Base-by-base conservation (phyloP, 2,329 filamentous ascomycete genomes). In the Blumeria hordei region DNA sequence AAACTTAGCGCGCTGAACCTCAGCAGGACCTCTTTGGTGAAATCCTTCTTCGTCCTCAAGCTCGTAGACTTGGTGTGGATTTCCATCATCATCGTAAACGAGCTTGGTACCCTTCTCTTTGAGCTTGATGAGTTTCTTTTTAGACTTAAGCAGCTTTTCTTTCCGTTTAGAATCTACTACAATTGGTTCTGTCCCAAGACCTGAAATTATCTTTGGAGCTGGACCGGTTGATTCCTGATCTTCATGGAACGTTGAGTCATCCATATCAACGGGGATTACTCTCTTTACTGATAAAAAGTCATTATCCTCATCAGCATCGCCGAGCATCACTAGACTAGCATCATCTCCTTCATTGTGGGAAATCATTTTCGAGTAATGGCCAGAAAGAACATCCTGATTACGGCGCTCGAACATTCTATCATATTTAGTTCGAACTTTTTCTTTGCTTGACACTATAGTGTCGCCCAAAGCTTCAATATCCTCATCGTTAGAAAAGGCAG, bases 371-470 rank as follows among this genome's bases (percentile, higher is more conserved):
- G 80, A 78, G 71, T 95, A 96, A 69, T 98, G 92, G 55, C 83
- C 80, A n/a, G 90, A 88, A 59, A 98, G 70, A 35, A 98, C 85
- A 65, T 95, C 88, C 68, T 96, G 90, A 68, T 98, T 98, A 62
- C 83, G 85, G 58, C 92, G 77, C 71, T 95, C 90, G 68, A 96
- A 95, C 92, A 98, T 96, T 62, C 87, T 83, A 68, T 98, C 88
- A 66, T 94, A 93, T 68, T 94, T 96, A 35, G 93, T 98, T 58
- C 88, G 78, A 16, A 94, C 85, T 62, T 80, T 77, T 10, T 74
- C 72, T 69, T 85, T 81, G 69, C 77, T 79, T 14, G 39, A 43
- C 18, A n/a, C 18, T 43, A n/a, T 43, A 58, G 72, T 69, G 60
- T 72, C 66, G 63, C 74, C 74, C 36, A 66, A 72, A 3, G 64